Evolutionary conservation across 2,329 filamentous ascomycete species (phyloP).

Genomic region (Claviceps sp.): DNA sequence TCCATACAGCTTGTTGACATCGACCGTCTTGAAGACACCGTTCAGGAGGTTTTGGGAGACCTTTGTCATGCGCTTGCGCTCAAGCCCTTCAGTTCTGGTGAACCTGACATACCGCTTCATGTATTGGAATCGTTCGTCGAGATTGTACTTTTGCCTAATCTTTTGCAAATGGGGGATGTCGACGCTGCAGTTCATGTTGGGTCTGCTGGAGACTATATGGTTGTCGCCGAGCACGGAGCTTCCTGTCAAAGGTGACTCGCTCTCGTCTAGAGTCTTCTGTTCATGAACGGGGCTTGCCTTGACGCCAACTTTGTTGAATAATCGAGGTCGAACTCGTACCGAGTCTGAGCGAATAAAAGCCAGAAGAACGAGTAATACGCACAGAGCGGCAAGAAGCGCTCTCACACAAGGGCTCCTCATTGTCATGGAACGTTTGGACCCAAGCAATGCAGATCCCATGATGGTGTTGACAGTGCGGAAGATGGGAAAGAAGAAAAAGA

Average conservation of each 20-base stretch:
- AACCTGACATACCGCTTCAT: slow-evolving; percentile 41
- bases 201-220: slow-evolving; percentile 10
- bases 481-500: not conserved
- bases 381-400: slow-evolving; percentile 29
- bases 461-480: not conserved
- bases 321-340: slow-evolving; percentile 25
- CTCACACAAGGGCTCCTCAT: slow-evolving; percentile 36
- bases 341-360: slow-evolving; percentile 28
- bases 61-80: slow-evolving; percentile 37
- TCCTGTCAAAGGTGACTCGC: slow-evolving; percentile 9
- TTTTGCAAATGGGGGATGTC: slow-evolving; percentile 32
- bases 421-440: slow-evolving; percentile 27
- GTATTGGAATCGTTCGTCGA: slow-evolving; percentile 40
- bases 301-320: slow-evolving; percentile 22
- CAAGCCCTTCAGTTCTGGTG: slow-evolving; percentile 31
- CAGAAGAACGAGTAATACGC: slow-evolving; percentile 28
- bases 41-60: slow-evolving; percentile 34
- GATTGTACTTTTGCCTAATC: slow-evolving; percentile 31
- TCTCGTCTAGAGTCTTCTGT: slow-evolving; percentile 17
- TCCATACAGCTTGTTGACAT: slow-evolving; percentile 28
- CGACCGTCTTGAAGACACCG: slow-evolving; percentile 33
- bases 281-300: slow-evolving; percentile 15
- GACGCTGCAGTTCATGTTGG: slow-evolving; percentile 35
- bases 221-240: slow-evolving; percentile 7
- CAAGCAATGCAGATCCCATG: slow-evolving; percentile 26